Evolutionary conservation across 495 filamentous ascomycete species (phyloP).

Genomic region (Trichoderma orchidacearum): DNA sequence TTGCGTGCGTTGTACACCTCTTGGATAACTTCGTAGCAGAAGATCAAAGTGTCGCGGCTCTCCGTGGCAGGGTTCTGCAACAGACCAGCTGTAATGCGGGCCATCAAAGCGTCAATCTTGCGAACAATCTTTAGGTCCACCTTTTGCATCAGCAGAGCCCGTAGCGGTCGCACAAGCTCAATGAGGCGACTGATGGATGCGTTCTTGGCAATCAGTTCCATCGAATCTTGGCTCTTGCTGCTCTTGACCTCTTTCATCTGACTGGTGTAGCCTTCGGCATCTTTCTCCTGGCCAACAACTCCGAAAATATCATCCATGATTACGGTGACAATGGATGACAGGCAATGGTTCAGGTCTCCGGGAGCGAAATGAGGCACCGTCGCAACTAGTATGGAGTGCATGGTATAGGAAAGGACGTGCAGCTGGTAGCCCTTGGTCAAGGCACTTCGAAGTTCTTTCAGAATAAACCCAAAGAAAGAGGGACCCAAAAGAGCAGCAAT

Average conservation of each 20-base stretch:
- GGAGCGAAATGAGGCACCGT: conserved; percentile 60
- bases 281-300: conserved; percentile 90
- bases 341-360: conserved; percentile 82
- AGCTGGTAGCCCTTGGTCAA: conserved; percentile 79
- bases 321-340: conserved; percentile 59
- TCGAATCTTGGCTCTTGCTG: conserved; percentile 93
- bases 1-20: conserved; percentile 57
- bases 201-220: conserved; percentile 79
- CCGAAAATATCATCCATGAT: conserved; percentile 98
- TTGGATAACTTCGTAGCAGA: conserved; percentile 87
- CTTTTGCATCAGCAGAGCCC: conserved; percentile 65
- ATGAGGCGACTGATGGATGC: conserved; percentile 62
- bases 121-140: conserved; percentile 62
- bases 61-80: conserved; percentile 62
- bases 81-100: conserved; percentile 70
- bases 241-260: conserved; percentile 96
- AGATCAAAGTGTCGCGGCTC: conserved; percentile 67
- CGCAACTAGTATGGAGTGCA: conserved; percentile 78
- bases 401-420: conserved; percentile 87
- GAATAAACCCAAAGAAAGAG: conserved; percentile 73
- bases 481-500: conserved; percentile 70
- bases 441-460: conserved; percentile 78
- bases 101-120: conserved; percentile 83
- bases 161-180: conserved; percentile 62
- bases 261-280: conserved; percentile 87